phyloP scores from a whole-genome alignment of 2,329 filamentous ascomycete species.

The Periconia sp. region DNA sequence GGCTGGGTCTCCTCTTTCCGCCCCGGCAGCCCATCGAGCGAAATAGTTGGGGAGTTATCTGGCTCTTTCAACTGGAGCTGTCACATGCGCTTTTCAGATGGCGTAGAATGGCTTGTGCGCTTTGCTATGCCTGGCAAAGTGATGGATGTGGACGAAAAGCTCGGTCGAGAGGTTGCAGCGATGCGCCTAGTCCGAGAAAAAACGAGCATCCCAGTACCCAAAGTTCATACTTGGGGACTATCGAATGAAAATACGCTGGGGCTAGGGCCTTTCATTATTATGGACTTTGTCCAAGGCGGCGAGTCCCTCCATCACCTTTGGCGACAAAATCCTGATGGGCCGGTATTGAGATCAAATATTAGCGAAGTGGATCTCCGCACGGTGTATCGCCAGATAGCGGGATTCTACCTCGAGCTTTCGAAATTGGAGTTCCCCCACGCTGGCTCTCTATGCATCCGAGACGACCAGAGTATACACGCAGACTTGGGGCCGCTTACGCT shows the following conservation, averaged over 20 bases:
- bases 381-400: conserved; percentile 11
- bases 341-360: conserved; percentile 9
- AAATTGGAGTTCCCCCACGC: conserved; percentile 9
- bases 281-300: conserved; percentile 14
- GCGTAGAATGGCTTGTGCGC: conserved; percentile 13
- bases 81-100: conserved; percentile 7
- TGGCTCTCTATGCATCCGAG: conserved; percentile 8
- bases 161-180: conserved; percentile 12
- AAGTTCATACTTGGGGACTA: conserved; percentile 13
- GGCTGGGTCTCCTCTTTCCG: conserved; percentile 9
- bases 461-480: conserved; percentile 9
- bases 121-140: conserved; percentile 13
- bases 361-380: conserved; percentile 11
- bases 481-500: conserved; percentile 5
- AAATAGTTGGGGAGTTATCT: conserved; percentile 6
- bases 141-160: conserved; percentile 16
- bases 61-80: conserved; percentile 17
- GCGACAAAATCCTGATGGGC: conserved; percentile 4
- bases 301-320: conserved; percentile 10
- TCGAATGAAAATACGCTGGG: conserved; percentile 11
- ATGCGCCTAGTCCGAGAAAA: conserved; percentile 14
- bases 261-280: conserved; percentile 16
- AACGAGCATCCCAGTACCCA: conserved; percentile 16
- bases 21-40: conserved; percentile 3
- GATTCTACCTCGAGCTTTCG: conserved; percentile 11